A percentile compares a stretch with the other conserved stretches of the same genome.
Conservation (phyloP, 306 rosid species). For the Lagenaria siceraria region DNA sequence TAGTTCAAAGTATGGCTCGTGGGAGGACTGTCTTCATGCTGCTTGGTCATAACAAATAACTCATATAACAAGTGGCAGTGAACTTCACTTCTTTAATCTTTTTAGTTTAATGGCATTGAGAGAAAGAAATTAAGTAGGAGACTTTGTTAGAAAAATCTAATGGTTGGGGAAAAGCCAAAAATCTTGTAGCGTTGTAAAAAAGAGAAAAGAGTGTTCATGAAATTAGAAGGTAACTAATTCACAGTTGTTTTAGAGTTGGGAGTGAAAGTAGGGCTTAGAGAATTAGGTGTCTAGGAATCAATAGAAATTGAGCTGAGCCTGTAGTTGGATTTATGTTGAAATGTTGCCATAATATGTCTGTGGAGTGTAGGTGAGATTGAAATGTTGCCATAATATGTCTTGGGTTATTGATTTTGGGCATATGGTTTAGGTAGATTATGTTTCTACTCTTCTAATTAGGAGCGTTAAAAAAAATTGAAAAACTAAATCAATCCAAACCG, state of each 20-base stretch:
- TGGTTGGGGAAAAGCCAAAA: no score
- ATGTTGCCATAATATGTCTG: background rate
- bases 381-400: background rate
- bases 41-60: background rate
- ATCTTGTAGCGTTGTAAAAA: background rate
- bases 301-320: background rate
- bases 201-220: background rate
- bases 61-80: background rate
- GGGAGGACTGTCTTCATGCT: constrained; percentile 19
- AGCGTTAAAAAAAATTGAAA: no score
- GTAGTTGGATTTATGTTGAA: background rate
- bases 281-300: background rate
- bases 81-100: background rate
- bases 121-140: background rate
- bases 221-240: background rate
- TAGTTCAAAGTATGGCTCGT: constrained; percentile 31
- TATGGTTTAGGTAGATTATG: no score
- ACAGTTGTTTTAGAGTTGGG: background rate
- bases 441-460: no score
- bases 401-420: no score
- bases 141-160: background rate
- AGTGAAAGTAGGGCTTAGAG: background rate
- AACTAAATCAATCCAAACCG: no score
- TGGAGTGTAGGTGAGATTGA: no score
- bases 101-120: background rate